Evolutionary conservation across 2,329 filamentous ascomycete species (phyloP).

Genomic region (Ceratocystis alfenasii): DNA sequence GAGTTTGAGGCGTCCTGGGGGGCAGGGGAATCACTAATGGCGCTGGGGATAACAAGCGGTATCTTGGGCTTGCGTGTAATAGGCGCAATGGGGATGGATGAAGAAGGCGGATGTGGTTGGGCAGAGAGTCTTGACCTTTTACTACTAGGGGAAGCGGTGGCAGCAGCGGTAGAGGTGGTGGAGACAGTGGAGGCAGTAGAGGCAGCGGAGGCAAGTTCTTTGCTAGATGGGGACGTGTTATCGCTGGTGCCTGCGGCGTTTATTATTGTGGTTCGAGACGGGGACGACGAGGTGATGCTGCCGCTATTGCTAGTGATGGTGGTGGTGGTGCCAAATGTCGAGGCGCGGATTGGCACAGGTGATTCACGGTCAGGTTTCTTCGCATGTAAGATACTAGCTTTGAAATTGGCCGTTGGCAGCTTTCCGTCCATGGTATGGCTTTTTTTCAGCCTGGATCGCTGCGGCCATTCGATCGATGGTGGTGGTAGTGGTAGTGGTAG

Average conservation of each 20-base stretch:
- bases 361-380: constrained; percentile 5
- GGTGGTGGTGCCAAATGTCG: constrained; percentile 2
- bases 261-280: constrained; percentile 12
- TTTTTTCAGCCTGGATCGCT: constrained; percentile 4
- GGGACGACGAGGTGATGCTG: constrained; percentile 15
- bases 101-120: not conserved
- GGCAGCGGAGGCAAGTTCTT: not conserved
- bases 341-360: not conserved
- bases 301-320: not conserved
- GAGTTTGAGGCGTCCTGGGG: not conserved
- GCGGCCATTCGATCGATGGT: constrained; percentile 19
- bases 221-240: not conserved
- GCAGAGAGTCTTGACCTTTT: not conserved
- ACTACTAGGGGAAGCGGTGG: not conserved
- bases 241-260: constrained; percentile 1
- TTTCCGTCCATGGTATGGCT: constrained; percentile 22
- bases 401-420: constrained; percentile 18
- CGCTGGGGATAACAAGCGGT: not conserved
- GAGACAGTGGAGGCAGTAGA: too few species aligned
- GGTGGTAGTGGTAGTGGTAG: constrained; percentile 8
- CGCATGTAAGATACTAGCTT: constrained; percentile 15
- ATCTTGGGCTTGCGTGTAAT: constrained; percentile 5
- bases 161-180: constrained; percentile 10
- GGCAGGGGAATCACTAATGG: not conserved
- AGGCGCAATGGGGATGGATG: not conserved